Conservation (phyloP, 202 grass and related monocot species). For the Schoenoplectus tabernaemontani region DNA sequence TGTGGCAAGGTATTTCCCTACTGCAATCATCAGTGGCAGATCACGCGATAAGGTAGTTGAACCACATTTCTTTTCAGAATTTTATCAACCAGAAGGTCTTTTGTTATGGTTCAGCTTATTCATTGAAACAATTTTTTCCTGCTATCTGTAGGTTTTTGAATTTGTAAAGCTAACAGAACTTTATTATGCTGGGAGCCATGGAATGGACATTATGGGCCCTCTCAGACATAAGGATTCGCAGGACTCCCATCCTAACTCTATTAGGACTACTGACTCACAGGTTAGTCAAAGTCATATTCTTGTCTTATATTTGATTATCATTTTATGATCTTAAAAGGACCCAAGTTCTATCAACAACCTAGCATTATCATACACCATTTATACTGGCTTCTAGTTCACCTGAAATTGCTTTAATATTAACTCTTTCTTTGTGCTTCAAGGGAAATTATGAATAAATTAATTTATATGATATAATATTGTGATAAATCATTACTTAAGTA, state of each 20-base stretch:
- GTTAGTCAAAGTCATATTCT: slow-evolving; percentile 25
- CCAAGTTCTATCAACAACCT: background rate
- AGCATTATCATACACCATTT: background rate
- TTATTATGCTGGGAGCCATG: slow-evolving; percentile 87
- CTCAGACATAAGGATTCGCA: slow-evolving; percentile 36
- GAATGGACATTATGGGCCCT: slow-evolving; percentile 97
- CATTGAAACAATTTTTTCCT: background rate
- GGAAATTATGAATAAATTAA: background rate
- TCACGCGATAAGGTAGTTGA: slow-evolving; percentile 80
- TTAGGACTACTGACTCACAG: slow-evolving; percentile 51
- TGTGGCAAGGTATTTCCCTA: slow-evolving; percentile 71
- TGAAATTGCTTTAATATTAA: background rate
- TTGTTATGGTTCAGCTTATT: background rate
- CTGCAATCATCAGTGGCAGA: slow-evolving; percentile 92
- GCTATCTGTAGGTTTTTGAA: slow-evolving; percentile 58
- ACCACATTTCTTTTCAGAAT: background rate
- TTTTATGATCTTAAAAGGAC: background rate
- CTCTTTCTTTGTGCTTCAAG: background rate
- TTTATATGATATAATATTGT: background rate
- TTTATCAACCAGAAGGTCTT: background rate
- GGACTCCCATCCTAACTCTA: slow-evolving; percentile 41
- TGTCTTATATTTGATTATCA: background rate
- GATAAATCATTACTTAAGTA: background rate
- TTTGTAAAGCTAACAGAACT: slow-evolving; percentile 90
- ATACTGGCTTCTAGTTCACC: background rate